A percentile compares a stretch with the other conserved stretches of the same genome.
phyloP scores from a whole-genome alignment of 2,329 filamentous ascomycete species.

The Colletotrichum sp. region DNA sequence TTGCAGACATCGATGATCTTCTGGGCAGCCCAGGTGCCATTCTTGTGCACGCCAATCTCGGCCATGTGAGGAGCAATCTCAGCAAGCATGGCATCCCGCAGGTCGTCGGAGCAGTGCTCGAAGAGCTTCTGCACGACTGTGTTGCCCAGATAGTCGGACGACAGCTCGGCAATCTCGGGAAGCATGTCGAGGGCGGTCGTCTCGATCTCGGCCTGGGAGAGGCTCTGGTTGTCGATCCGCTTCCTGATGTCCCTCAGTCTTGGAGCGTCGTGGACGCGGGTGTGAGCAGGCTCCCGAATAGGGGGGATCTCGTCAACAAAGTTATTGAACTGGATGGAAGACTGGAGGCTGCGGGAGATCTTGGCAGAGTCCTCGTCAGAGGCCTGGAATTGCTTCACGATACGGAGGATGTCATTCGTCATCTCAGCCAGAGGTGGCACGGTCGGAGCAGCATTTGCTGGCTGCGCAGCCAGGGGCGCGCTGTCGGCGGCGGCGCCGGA shows the following conservation, averaged over 20 bases:
- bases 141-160: slow-evolving; percentile 96
- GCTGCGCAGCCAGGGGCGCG: slow-evolving; percentile 32
- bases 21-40: slow-evolving; percentile 98
- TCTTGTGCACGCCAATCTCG: slow-evolving; percentile 98
- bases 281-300: slow-evolving; percentile 86
- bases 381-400: slow-evolving; percentile 88
- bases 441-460: slow-evolving; percentile 57
- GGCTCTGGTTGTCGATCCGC: slow-evolving; percentile 93
- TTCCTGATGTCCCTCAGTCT: slow-evolving; percentile 96
- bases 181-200: slow-evolving; percentile 93
- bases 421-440: slow-evolving; percentile 80
- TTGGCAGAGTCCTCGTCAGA: slow-evolving; percentile 76
- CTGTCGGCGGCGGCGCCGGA: slow-evolving; percentile 43
- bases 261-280: slow-evolving; percentile 89
- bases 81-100: slow-evolving; percentile 88
- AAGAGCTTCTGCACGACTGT: slow-evolving; percentile 99
- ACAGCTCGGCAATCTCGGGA: slow-evolving; percentile 91
- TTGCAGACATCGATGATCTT: slow-evolving; percentile 99
- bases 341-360: slow-evolving; percentile 77
- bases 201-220: slow-evolving; percentile 87
- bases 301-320: slow-evolving; percentile 88
- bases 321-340: slow-evolving; percentile 74
- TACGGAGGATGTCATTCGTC: slow-evolving; percentile 81
- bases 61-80: slow-evolving; percentile 91
- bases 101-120: slow-evolving; percentile 89